Evolutionary conservation across 306 rosid genomes (phyloP).

Genomic region (Vigna angularis): DNA sequence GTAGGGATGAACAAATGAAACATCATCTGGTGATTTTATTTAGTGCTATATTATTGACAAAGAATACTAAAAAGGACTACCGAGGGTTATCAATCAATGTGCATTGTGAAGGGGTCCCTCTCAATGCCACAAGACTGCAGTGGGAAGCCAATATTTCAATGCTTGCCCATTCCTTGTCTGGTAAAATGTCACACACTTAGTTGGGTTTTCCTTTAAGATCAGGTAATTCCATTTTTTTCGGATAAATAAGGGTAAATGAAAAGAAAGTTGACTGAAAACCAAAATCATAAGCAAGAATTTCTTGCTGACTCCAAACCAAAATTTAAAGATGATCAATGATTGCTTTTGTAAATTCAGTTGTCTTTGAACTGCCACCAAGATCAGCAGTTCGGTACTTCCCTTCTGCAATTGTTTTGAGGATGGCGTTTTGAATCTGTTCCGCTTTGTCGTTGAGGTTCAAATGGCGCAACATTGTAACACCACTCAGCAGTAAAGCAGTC

Average conservation of each 20-base stretch:
- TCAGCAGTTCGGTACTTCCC: slow-evolving; percentile 95
- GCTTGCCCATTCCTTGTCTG: slow-evolving; percentile 45
- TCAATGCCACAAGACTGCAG: slow-evolving; percentile 26
- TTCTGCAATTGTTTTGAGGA: slow-evolving; percentile 84
- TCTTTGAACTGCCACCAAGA: slow-evolving; percentile 87
- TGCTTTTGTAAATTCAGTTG: slow-evolving; percentile 78
- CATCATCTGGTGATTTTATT: slow-evolving; percentile 46
- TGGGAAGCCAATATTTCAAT: slow-evolving; percentile 33
- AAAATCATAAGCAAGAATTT: slow-evolving; percentile 46
- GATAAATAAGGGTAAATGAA: slow-evolving; percentile 40
- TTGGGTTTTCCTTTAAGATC: slow-evolving; percentile 50
- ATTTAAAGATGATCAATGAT: slow-evolving; percentile 83
- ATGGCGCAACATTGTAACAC: slow-evolving; percentile 91
- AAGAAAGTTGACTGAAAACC: slow-evolving; percentile 37
- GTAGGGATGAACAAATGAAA: slow-evolving; percentile 30
- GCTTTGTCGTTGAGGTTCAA: slow-evolving; percentile 83
- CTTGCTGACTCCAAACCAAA: slow-evolving; percentile 45
- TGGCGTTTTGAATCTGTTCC: slow-evolving; percentile 77
- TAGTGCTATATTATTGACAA: slow-evolving; percentile 45
- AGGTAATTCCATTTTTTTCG: slow-evolving; percentile 53
- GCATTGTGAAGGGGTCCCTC: slow-evolving; percentile 27
- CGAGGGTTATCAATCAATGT: slow-evolving; percentile 37
- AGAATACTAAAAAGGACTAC: slow-evolving; percentile 42
- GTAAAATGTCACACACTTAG: slow-evolving; percentile 25
- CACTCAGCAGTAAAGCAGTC: slow-evolving; percentile 89